Conservation (phyloP, 805 yeast species). For the Maudiozyma bulderi region DNA sequence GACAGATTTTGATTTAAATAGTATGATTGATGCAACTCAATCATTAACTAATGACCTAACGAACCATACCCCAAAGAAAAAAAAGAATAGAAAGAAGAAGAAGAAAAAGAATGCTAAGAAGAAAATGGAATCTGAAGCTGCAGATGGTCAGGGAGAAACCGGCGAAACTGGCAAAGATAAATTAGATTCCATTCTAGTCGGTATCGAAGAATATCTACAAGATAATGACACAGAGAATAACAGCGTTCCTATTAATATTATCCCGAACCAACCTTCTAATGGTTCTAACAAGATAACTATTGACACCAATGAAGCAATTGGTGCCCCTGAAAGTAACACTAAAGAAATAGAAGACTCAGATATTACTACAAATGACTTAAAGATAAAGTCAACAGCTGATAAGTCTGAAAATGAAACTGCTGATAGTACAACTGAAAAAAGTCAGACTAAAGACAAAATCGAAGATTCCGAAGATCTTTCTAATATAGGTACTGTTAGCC, state of each 20-base stretch:
- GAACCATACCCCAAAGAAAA: slow-evolving; percentile 1
- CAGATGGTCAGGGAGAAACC: not conserved
- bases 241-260: not conserved
- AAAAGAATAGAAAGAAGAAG: slow-evolving; percentile 4
- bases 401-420: too few species aligned
- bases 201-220: slow-evolving; percentile 19
- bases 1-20: slow-evolving; percentile 22
- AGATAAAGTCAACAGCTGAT: too few species aligned
- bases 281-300: not conserved
- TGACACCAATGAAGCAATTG: too few species aligned
- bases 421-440: too few species aligned
- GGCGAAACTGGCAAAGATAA: not conserved
- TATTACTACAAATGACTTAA: too few species aligned
- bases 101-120: slow-evolving; percentile 3
- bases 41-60: slow-evolving; percentile 9
- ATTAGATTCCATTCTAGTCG: slow-evolving; percentile 17
- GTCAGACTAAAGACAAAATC: too few species aligned
- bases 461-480: too few species aligned
- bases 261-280: too few species aligned
- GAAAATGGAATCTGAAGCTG: not conserved
- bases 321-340: too few species aligned
- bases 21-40: slow-evolving; percentile 19
- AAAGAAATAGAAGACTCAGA: too few species aligned
- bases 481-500: too few species aligned
- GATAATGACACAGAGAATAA: slow-evolving; percentile 3